Evolutionary conservation across 805 yeast genomes (phyloP), one percentile per base, ranked within the genome.

Genomic region (Saturnispora sekii): DNA sequence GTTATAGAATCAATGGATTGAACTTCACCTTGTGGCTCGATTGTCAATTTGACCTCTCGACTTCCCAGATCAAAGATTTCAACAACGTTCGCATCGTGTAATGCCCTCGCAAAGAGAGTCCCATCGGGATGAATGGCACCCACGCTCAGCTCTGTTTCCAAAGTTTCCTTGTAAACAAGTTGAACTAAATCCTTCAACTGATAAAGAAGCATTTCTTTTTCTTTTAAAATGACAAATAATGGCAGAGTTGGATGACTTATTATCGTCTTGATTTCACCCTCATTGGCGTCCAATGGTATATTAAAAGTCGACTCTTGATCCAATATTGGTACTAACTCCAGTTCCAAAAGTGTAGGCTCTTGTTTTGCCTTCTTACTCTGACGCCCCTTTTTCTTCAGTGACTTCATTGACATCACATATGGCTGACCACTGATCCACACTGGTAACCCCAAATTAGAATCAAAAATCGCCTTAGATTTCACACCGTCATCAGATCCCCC

Each of bases 111-210:
- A 31, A 53, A 34, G n/a, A 54, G 29, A 5, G 51, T 26, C 15
- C 58, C 58, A 44, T 54, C 58, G 10, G 48, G 45, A 39, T 54
- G 58, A 11, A 54, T 40, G 7, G 48, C 44, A 4, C 46, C 50
- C n/a, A 36, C n/a, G 2, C 15, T 21, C 10, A 49, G 10, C 1
- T 26, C 26, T 5, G 33, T 10, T 15, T 33, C 45, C 14, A 34
- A 21, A 18, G 39, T 14, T 8, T 49, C 47, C 10, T 32, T 39
- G 35, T 49, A 52, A 15, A 49, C 34, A 3, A 29, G 17, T 10
- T 38, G 32, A 16, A 31, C 49, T 28, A 32, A 32, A 16, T 43
- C 38, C 10, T 15, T 16, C 7, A 38, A 28, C 18, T 43, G 38
- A 14, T 26, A 45, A 12, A 50, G 42, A 10, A 43, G 40, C 29